phyloP scores from a whole-genome alignment of 257 asterid species.

The Asclepias syriaca region DNA sequence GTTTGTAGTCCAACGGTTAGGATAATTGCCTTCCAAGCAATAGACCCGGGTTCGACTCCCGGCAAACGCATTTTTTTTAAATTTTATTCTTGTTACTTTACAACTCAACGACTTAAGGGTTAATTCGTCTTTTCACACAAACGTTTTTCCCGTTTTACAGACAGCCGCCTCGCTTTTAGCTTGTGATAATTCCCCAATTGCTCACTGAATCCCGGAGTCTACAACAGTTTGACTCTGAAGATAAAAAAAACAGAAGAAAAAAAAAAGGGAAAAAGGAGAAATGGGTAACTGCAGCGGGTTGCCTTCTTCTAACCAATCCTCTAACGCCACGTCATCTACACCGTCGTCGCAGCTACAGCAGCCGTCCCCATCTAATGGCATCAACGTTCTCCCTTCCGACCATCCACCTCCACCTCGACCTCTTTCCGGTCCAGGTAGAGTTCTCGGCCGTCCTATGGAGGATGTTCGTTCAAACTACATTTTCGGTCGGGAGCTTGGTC shows the following conservation, averaged over 20 bases:
- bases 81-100: too few species aligned
- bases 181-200: background rate
- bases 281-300: conserved; percentile 70
- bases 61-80: conserved; percentile 5
- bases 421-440: conserved; percentile 56
- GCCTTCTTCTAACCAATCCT: conserved; percentile 21
- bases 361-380: conserved; percentile 22
- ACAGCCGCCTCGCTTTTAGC: background rate
- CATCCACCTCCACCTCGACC: conserved; percentile 62
- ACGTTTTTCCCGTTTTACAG: background rate
- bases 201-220: too few species aligned
- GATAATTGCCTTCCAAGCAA: conserved; percentile 99
- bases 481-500: conserved; percentile 82
- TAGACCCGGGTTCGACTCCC: conserved; percentile 99
- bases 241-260: background rate
- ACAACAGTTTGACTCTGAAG: conserved; percentile 30
- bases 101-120: background rate
- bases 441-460: conserved; percentile 74
- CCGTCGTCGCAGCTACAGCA: background rate
- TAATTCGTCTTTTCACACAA: background rate
- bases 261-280: conserved; percentile 8
- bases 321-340: conserved; percentile 22
- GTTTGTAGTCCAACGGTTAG: conserved; percentile 36
- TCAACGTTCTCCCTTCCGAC: conserved; percentile 52
- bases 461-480: conserved; percentile 56